These are phyloP conservation scores for Mycocentrospora acerina DNA, from an alignment of 2,329 filamentous ascomycete species.

Conservation along the genomic window DNA sequence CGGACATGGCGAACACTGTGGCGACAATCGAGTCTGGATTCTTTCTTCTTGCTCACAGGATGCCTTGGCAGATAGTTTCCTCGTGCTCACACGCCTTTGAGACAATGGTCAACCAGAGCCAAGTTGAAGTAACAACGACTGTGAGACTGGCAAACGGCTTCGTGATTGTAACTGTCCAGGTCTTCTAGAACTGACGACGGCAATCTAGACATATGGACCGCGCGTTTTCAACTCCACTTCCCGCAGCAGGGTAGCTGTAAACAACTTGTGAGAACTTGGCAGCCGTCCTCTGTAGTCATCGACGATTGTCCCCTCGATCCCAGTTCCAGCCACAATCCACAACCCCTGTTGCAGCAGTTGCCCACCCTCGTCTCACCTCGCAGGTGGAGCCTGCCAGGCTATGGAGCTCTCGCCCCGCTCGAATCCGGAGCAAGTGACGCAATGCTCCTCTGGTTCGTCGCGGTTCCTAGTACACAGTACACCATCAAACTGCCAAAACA, in stretches of 20 bases:
- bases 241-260: constrained; percentile 11
- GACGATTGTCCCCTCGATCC: constrained; percentile 32
- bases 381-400: constrained; percentile 23
- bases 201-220: not conserved
- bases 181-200: not conserved
- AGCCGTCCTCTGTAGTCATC: constrained; percentile 25
- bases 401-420: constrained; percentile 37
- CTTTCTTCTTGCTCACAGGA: constrained; percentile 8
- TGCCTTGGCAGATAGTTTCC: not conserved
- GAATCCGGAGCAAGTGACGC: constrained; percentile 37
- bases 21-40: constrained; percentile 33
- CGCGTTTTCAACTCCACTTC: constrained; percentile 15
- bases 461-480: constrained; percentile 28
- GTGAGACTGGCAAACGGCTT: too few relatives aligned
- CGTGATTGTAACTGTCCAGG: constrained; percentile 1
- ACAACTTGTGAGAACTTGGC: constrained; percentile 15
- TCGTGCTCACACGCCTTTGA: too few relatives aligned
- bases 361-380: constrained; percentile 30
- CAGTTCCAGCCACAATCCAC: constrained; percentile 32
- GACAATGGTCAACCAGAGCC: too few relatives aligned
- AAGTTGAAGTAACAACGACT: too few relatives aligned
- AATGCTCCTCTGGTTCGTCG: constrained; percentile 31
- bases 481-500: constrained; percentile 35
- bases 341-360: constrained; percentile 21
- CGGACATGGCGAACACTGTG: constrained; percentile 22